These are phyloP conservation scores for Salvia sclarea DNA, from an alignment of 305 asterid species.

Conservation along the genomic window DNA sequence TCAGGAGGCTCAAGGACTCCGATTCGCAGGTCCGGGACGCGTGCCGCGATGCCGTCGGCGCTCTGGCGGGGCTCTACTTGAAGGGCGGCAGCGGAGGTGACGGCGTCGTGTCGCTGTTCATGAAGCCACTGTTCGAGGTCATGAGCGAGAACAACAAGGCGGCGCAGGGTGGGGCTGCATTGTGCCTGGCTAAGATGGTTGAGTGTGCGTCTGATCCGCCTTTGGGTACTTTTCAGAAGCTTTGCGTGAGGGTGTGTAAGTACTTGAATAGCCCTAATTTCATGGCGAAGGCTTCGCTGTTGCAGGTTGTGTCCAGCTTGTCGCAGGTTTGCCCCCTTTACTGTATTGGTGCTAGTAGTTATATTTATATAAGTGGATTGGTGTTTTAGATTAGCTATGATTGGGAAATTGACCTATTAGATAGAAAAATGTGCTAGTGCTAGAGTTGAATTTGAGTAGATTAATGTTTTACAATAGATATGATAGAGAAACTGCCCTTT, in stretches of 20 bases:
- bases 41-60: slow-evolving; percentile 86
- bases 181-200: slow-evolving; percentile 88
- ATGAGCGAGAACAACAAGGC: slow-evolving; percentile 88
- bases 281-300: slow-evolving; percentile 82
- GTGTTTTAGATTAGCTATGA: background rate
- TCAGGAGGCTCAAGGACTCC: slow-evolving; percentile 77
- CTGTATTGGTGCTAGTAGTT: background rate
- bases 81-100: slow-evolving; percentile 69
- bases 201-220: slow-evolving; percentile 79
- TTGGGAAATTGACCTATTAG: background rate
- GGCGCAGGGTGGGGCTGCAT: slow-evolving; percentile 88
- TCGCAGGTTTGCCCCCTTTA: slow-evolving; percentile 67
- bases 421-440: background rate
- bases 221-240: slow-evolving; percentile 70
- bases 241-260: slow-evolving; percentile 83
- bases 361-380: slow-evolving; percentile 15
- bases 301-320: slow-evolving; percentile 85
- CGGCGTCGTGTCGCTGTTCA: slow-evolving; percentile 74
- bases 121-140: slow-evolving; percentile 90
- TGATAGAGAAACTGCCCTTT: background rate
- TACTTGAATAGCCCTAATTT: slow-evolving; percentile 73
- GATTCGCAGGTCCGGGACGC: slow-evolving; percentile 95
- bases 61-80: slow-evolving; percentile 71
- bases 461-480: background rate
- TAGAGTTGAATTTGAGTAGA: slow-evolving; percentile 24